A percentile compares a stretch with the other conserved stretches of the same genome.
These are phyloP conservation scores for Hippophae rhamnoides DNA, from an alignment of 306 rosid species.

Conservation along the genomic window DNA sequence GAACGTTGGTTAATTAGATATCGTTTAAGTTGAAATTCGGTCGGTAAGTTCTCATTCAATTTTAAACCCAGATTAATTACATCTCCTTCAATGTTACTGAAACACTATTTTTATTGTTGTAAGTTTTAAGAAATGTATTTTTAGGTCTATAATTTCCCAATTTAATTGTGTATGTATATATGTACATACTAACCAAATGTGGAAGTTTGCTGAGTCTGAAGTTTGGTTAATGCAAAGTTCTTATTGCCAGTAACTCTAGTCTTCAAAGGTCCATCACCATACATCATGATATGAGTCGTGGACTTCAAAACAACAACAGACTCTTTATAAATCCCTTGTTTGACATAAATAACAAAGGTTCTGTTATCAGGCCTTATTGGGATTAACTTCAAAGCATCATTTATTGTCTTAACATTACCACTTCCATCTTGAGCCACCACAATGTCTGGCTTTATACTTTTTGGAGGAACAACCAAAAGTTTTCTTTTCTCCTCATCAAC, in stretches of 20 bases:
- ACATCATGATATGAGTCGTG: conserved; percentile 37
- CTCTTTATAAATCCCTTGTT: conserved; percentile 55
- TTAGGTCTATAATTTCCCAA: too few relatives aligned
- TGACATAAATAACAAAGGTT: conserved; percentile 57
- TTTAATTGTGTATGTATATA: too few relatives aligned
- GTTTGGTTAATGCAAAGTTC: conserved; percentile 37
- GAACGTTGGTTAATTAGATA: too few relatives aligned
- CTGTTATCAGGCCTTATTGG: conserved; percentile 24
- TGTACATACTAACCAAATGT: conserved; percentile 19
- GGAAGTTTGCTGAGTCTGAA: conserved; percentile 38
- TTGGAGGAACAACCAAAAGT: conserved; percentile 15
- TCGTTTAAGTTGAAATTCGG: too few relatives aligned
- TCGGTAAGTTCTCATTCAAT: too few relatives aligned
- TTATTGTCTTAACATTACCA: conserved; percentile 47
- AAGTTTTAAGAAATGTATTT: too few relatives aligned
- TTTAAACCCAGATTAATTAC: too few relatives aligned
- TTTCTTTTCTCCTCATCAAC: conserved; percentile 13
- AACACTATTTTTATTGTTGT: too few relatives aligned
- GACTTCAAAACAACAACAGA: conserved; percentile 16
- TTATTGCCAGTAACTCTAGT: conserved; percentile 38
- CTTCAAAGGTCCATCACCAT: conserved; percentile 74
- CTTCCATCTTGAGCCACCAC: conserved; percentile 60
- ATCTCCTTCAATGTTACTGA: too few relatives aligned
- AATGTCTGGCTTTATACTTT: conserved; percentile 24
- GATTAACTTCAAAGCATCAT: conserved; percentile 43